Percentiles rank a stretch among this genome's conserved stretches.
phyloP scores from a whole-genome alignment of 2,329 filamentous ascomycete genomes.

The Exophiala phaeomuriformis region DNA sequence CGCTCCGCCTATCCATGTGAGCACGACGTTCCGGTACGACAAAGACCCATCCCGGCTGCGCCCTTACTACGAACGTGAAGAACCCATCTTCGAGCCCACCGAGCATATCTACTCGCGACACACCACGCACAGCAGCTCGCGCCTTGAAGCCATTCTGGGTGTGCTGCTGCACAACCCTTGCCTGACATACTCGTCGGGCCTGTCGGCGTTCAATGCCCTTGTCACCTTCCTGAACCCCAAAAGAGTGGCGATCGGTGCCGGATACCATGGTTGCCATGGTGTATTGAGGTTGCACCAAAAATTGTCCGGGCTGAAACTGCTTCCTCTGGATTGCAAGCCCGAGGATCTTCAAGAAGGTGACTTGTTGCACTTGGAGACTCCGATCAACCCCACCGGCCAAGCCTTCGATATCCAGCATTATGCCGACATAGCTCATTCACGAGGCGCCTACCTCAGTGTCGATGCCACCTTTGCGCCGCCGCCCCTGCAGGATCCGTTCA shows the following conservation, averaged over 20 bases:
- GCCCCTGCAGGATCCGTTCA: constrained; percentile 77
- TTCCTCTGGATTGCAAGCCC: constrained; percentile 62
- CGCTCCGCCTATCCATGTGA: constrained; percentile 81
- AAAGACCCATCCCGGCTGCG: constrained; percentile 60
- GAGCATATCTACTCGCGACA: constrained; percentile 77
- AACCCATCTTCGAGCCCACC: constrained; percentile 34
- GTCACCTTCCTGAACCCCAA: constrained; percentile 77
- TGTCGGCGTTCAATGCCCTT: constrained; percentile 81
- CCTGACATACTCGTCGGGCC: constrained; percentile 74
- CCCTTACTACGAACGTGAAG: constrained; percentile 38
- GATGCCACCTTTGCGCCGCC: constrained; percentile 93
- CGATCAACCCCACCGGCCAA: constrained; percentile 81
- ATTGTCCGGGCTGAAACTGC: constrained; percentile 64
- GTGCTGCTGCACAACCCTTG: constrained; percentile 61
- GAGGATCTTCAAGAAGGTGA: constrained; percentile 67
- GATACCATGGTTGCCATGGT: constrained; percentile 91
- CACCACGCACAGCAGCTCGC: constrained; percentile 69
- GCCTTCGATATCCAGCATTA: constrained; percentile 66
- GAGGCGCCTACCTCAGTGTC: constrained; percentile 70
- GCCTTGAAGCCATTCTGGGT: constrained; percentile 75
- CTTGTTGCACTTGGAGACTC: constrained; percentile 85
- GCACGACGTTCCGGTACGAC: constrained; percentile 82
- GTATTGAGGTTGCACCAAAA: constrained; percentile 67
- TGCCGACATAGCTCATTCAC: constrained; percentile 61
- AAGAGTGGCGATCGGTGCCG: constrained; percentile 71